Conservation (phyloP, 371 early-diverging fungal genomes). For the Mucor saturninus region DNA sequence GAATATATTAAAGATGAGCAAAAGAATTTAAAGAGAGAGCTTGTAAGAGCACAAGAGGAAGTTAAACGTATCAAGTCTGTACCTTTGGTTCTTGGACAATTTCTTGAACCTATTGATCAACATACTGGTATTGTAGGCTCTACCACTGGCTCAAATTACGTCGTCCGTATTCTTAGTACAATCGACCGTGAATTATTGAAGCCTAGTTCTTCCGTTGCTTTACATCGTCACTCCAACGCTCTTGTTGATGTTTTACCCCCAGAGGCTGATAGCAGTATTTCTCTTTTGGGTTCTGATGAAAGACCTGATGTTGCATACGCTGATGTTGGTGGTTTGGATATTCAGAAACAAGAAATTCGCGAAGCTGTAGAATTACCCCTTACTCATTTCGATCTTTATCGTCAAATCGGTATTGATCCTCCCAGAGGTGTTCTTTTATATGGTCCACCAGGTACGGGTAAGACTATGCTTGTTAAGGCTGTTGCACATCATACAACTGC, state of each 20-base stretch:
- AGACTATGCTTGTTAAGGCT: constrained; percentile 99
- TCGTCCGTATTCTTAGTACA: constrained; percentile 97
- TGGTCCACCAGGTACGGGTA: constrained; percentile 98
- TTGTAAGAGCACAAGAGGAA: constrained; percentile 96
- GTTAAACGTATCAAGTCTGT: constrained; percentile 99
- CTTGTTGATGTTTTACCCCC: constrained; percentile 97
- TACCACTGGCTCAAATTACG: constrained; percentile 95
- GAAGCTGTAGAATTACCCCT: constrained; percentile 99
- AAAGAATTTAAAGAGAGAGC: constrained; percentile 96
- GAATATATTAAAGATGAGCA: constrained; percentile 99
- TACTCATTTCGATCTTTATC: constrained; percentile 99
- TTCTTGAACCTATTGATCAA: constrained; percentile 98
- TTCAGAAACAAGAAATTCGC: constrained; percentile 99
- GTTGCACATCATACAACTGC: constrained; percentile 99
- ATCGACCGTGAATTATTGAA: constrained; percentile 98
- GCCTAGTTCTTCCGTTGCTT: constrained; percentile 96
- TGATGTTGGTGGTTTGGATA: constrained; percentile 99
- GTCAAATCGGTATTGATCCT: constrained; percentile 99
- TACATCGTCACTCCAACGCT: constrained; percentile 99
- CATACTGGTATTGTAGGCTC: constrained; percentile 98
- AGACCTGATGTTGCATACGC: constrained; percentile 96
- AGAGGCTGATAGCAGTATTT: constrained; percentile 97
- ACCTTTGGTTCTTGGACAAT: constrained; percentile 99
- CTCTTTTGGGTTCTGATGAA: constrained; percentile 95
- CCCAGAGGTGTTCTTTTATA: constrained; percentile 99